Evolutionary conservation across 2,329 filamentous ascomycete species (phyloP), one percentile per base, ranked within the genome.

Genomic region (Aspergillus sojae): DNA sequence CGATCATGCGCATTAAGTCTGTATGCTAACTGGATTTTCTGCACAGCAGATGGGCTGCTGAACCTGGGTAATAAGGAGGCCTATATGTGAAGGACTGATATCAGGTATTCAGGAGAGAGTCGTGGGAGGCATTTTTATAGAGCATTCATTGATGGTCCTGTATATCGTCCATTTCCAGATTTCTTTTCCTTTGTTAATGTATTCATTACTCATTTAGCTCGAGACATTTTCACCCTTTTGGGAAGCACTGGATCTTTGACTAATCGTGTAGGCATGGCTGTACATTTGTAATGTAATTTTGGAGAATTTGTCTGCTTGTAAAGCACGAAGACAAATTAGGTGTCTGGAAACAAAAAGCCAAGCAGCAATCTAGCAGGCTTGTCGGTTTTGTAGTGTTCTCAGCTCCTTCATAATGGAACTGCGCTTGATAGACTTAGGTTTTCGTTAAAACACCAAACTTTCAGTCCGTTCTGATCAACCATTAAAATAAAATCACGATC

Each of bases 361-460:
- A 34, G 3, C 48, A 19, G 28, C 12, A 7, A 48, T 26, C 21
- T 23, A 23, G 39, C 19, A 48, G 12, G 16, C 7, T 11, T 16
- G 10, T 23, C 10, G 45, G 12, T 28, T 26, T 26, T 48, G 11
- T 16, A 48, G 21, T 26, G 21, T 26, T 48, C 7, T 16, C 10
- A 23, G 32, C 5, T 55, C 16, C 10, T 36, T 36, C 16, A 30
- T 41, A 30, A 45, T 60, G 26, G 16, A 45, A 45, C 26, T 11
- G 16, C 26, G 19, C 43, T 32, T 30, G 41, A 23, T 21, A 32
- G 26, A 50, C 12, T 36, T 36, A 63, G 54, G 14, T 36, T 52
- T 57, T 64, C 66, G 50, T 70, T 63, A 60, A 76, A 74, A 46
- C 60, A 69, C 72, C 70, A 75, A 5, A 71, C 61, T 52, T 63